Evolutionary conservation across 2,329 filamentous ascomycete genomes (phyloP), one percentile per base, ranked within the genome.

Genomic region (Stachybotrys chlorohalonatus): DNA sequence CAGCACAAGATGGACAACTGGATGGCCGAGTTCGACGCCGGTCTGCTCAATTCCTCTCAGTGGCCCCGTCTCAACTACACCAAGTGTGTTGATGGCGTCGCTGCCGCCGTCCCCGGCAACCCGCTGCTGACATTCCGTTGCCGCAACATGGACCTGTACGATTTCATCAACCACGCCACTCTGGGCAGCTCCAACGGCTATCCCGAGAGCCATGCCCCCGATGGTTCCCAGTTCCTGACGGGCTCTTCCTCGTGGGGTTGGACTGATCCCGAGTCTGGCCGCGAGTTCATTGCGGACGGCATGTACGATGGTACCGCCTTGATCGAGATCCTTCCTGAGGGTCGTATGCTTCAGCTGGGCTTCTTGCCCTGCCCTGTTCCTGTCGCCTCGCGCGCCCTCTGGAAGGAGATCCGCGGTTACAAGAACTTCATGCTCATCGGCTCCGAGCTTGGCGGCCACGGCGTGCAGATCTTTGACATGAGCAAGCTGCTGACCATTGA

Each of bases 391-490:
- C 3, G 58, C 58, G 4, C 62, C 64, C 1, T 65, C 64, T 75
- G 73, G 73, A 68, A 73, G 6, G 73, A 75, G 58, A 73, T 75
- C 60, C 69, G 70, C 32, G 70, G 71, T 1, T 73, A 70, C 56
- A 65, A 66, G 53, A 61, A 70, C 60, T 68, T 66, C 51, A 66
- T 63, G 31, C 63, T 74, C 56, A 73, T 75, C 9, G 73, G 73
- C 31, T 71, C 70, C 15, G 73, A 75, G 59, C 76, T 79, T 0
- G 62, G 63, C 7, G 66, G 68, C 47, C 82, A 85, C 59, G 79
- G 80, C 24, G 73, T 86, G 16, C 83, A 86, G 66, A 78, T 86
- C 63, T 86, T 86, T 55, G 82, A 86, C 59, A 73, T 84, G 70
- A 77, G 69, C 58, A 83, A 69, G 50, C 71, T 82, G 4, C 63